Conservation (phyloP, 2,329 filamentous ascomycete species). For the Diaporthe batatas region DNA sequence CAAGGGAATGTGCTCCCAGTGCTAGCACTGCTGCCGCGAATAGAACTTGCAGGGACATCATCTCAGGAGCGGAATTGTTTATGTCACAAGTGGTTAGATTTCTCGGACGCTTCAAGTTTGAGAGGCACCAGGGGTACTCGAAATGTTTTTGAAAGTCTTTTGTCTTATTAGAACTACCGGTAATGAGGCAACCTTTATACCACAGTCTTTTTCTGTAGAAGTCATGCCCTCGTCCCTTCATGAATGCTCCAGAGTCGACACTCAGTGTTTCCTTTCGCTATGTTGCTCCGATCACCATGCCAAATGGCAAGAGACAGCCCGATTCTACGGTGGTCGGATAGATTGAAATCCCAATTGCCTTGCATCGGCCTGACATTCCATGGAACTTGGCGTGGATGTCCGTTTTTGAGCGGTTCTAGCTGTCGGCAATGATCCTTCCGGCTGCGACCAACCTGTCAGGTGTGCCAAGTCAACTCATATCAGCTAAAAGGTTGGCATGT, state of each 20-base stretch:
- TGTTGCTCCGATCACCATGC: not conserved
- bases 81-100: too few relatives aligned
- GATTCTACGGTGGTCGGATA: not conserved
- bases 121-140: not conserved
- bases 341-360: not conserved
- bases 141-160: not conserved
- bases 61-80: not conserved
- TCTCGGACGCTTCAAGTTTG: not conserved
- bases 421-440: constrained; percentile 7
- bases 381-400: not conserved
- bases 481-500: constrained; percentile 1
- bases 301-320: not conserved
- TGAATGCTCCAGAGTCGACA: too few relatives aligned
- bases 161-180: too few relatives aligned
- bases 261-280: too few relatives aligned
- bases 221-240: too few relatives aligned
- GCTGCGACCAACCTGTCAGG: not conserved
- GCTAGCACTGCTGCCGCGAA: not conserved
- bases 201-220: too few relatives aligned
- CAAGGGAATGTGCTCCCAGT: not conserved
- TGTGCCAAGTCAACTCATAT: not conserved
- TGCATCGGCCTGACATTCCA: not conserved
- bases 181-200: not conserved
- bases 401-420: not conserved
- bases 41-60: not conserved